Conservation (phyloP, 2,329 filamentous ascomycete genomes). For the Ramularia endophylla region DNA sequence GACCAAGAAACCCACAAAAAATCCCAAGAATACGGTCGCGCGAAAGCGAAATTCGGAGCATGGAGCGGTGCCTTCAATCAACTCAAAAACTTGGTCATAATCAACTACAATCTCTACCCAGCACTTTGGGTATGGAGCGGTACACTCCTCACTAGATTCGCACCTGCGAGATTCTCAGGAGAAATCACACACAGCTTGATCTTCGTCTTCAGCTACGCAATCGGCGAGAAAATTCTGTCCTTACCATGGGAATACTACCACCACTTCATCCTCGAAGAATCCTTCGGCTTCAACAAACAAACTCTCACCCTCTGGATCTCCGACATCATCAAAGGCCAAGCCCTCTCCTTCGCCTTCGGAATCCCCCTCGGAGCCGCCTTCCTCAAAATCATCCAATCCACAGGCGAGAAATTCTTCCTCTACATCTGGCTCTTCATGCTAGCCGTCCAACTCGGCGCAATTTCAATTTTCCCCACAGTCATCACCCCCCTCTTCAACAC, state of each 20-base stretch:
- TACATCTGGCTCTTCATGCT: slow-evolving; percentile 95
- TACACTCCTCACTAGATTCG: slow-evolving; percentile 63
- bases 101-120: slow-evolving; percentile 85
- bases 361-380: slow-evolving; percentile 88
- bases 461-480: slow-evolving; percentile 90
- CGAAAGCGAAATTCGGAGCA: slow-evolving; percentile 87
- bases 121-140: slow-evolving; percentile 85
- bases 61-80: slow-evolving; percentile 76
- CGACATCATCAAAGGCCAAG: slow-evolving; percentile 87
- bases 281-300: slow-evolving; percentile 99
- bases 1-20: slow-evolving; percentile 89
- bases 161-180: slow-evolving; percentile 73
- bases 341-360: slow-evolving; percentile 71
- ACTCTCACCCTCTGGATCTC: slow-evolving; percentile 80
- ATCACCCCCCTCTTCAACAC: slow-evolving; percentile 98
- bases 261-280: slow-evolving; percentile 92
- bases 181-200: slow-evolving; percentile 91
- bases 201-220: slow-evolving; percentile 81
- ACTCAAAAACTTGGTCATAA: slow-evolving; percentile 80
- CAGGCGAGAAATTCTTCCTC: slow-evolving; percentile 93
- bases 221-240: slow-evolving; percentile 72
- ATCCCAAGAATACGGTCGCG: slow-evolving; percentile 76
- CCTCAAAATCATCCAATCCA: slow-evolving; percentile 88
- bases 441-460: slow-evolving; percentile 84
- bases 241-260: slow-evolving; percentile 83